phyloP scores from a whole-genome alignment of 345 rosid genomes.

The Eucalyptus curtisii region DNA sequence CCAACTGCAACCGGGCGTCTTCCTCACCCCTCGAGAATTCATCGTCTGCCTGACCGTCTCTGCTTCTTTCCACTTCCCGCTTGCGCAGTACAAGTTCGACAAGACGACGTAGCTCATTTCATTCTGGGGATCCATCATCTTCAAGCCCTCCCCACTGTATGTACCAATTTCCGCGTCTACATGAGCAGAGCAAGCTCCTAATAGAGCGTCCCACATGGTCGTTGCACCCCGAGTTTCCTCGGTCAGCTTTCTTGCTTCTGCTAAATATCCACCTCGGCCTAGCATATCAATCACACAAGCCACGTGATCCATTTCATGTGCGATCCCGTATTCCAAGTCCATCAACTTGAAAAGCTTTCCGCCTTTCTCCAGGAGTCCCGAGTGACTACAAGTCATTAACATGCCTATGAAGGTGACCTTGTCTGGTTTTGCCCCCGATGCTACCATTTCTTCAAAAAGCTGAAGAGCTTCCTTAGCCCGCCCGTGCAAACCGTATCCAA shows the following conservation, averaged over 20 bases:
- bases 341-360: conserved; percentile 27
- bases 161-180: conserved; percentile 28
- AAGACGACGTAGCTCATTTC: conserved; percentile 57
- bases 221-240: not conserved
- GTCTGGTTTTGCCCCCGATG: conserved; percentile 47
- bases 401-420: conserved; percentile 67
- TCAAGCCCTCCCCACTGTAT: conserved; percentile 21
- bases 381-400: conserved; percentile 70
- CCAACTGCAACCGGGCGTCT: conserved; percentile 80
- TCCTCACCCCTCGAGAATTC: conserved; percentile 50
- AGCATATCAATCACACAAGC: conserved; percentile 76
- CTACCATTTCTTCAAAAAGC: conserved; percentile 44
- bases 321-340: conserved; percentile 24
- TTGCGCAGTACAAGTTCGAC: conserved; percentile 53
- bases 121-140: conserved; percentile 18
- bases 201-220: conserved; percentile 35
- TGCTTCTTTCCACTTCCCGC: conserved; percentile 69
- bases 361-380: conserved; percentile 57
- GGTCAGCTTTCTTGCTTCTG: conserved; percentile 42
- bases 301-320: conserved; percentile 47
- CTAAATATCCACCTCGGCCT: conserved; percentile 51
- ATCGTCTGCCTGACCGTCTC: conserved; percentile 57
- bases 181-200: conserved; percentile 51
- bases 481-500: conserved; percentile 64
- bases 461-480: conserved; percentile 37